Percentiles rank a stretch among this genome's conserved stretches.
These are phyloP conservation scores for Taxillus chinensis DNA, from an alignment of 164 flowering plant genomes.

Conservation along the genomic window DNA sequence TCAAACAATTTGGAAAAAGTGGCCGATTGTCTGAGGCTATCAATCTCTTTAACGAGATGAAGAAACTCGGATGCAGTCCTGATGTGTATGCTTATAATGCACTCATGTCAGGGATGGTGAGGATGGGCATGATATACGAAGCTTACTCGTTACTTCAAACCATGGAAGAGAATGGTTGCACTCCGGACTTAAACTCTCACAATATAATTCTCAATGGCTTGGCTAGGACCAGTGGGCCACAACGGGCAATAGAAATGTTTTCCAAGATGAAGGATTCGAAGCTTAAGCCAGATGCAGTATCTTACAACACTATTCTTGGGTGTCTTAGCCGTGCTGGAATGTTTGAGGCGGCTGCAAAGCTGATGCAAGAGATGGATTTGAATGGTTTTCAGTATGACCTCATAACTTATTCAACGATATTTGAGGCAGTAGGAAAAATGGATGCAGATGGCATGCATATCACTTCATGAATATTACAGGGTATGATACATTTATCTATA, in stretches of 20 bases:
- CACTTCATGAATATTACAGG: slow-evolving; percentile 4
- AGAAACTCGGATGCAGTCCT: slow-evolving; percentile 61
- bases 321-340: slow-evolving; percentile 87
- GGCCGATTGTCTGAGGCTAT: slow-evolving; percentile 70
- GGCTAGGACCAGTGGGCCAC: slow-evolving; percentile 69
- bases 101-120: slow-evolving; percentile 90
- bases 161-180: slow-evolving; percentile 78
- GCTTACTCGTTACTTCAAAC: slow-evolving; percentile 62
- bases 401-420: slow-evolving; percentile 83
- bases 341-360: slow-evolving; percentile 88
- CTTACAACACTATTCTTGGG: slow-evolving; percentile 84
- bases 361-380: slow-evolving; percentile 78
- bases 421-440: slow-evolving; percentile 81
- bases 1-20: slow-evolving; percentile 82
- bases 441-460: slow-evolving; percentile 33
- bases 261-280: slow-evolving; percentile 55
- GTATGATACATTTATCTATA: not conserved
- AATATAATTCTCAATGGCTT: slow-evolving; percentile 84
- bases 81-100: slow-evolving; percentile 90
- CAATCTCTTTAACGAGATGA: slow-evolving; percentile 87
- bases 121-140: slow-evolving; percentile 77
- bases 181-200: slow-evolving; percentile 74
- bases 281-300: slow-evolving; percentile 73
- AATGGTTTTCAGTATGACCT: slow-evolving; percentile 75
- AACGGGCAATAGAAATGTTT: slow-evolving; percentile 70